Percentiles rank a stretch among this genome's conserved stretches.
These are phyloP conservation scores for Talaromyces sp. DNA, from an alignment of 2,329 filamentous ascomycete species.

Conservation along the genomic window DNA sequence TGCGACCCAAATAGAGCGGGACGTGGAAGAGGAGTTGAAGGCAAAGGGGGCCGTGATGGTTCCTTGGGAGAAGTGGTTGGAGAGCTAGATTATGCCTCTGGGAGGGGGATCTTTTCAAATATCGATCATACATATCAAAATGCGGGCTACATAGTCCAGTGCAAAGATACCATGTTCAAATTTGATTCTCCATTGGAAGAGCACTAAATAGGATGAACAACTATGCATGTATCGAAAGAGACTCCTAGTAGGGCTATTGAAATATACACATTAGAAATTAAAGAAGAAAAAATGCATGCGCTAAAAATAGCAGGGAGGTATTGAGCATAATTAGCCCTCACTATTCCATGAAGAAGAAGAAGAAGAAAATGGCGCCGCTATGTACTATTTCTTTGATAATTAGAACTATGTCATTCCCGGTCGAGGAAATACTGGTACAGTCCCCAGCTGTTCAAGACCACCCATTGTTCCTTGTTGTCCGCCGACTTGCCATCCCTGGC, in stretches of 20 bases:
- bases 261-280: slow-evolving; percentile 7
- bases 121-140: too few species aligned
- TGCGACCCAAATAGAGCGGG: neutral
- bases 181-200: neutral
- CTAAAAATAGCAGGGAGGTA: neutral
- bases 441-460: slow-evolving; percentile 66
- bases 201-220: neutral
- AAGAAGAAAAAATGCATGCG: neutral
- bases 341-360: neutral
- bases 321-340: neutral
- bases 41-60: neutral
- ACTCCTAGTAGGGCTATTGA: neutral
- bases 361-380: neutral
- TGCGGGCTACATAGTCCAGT: neutral
- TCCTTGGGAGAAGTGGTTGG: slow-evolving; percentile 3
- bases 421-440: slow-evolving; percentile 78
- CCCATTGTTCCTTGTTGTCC: slow-evolving; percentile 71
- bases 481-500: slow-evolving; percentile 79
- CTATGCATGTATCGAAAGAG: slow-evolving; percentile 6
- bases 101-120: too few species aligned
- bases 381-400: neutral
- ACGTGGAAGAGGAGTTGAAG: slow-evolving; percentile 1
- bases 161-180: too few species aligned
- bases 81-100: neutral
- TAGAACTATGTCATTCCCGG: slow-evolving; percentile 45